These are phyloP conservation scores for Macrophomina tecta DNA, from an alignment of 2,329 filamentous ascomycete species.

Conservation along the genomic window DNA sequence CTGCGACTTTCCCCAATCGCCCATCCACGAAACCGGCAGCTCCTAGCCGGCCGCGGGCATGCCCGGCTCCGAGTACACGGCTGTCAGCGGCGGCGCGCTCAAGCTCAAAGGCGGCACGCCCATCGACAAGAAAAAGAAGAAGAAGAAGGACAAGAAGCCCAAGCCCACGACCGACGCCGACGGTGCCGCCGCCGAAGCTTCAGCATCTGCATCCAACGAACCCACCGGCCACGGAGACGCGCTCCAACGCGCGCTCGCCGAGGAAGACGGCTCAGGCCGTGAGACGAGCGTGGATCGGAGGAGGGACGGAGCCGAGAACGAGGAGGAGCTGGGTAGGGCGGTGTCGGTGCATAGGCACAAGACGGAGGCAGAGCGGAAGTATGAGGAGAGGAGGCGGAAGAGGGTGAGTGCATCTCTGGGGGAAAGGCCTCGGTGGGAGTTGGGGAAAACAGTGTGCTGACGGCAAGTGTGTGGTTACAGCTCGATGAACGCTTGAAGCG, in stretches of 20 bases:
- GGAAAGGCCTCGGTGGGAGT: neutral
- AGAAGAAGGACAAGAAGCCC: slow-evolving; percentile 54
- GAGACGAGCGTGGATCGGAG: neutral
- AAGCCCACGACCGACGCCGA: slow-evolving; percentile 27
- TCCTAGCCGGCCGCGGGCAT: neutral
- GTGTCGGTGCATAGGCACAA: slow-evolving; percentile 55
- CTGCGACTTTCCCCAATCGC: neutral
- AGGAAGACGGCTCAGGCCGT: slow-evolving; percentile 32
- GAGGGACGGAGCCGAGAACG: slow-evolving; percentile 18
- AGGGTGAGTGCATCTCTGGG: slow-evolving; percentile 62
- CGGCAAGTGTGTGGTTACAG: slow-evolving; percentile 50
- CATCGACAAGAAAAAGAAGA: slow-evolving; percentile 71
- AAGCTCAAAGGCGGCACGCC: slow-evolving; percentile 78
- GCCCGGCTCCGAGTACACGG: slow-evolving; percentile 26
- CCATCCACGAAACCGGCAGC: neutral
- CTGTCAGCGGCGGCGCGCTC: slow-evolving; percentile 72
- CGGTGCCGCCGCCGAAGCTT: slow-evolving; percentile 29
- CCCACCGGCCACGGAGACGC: neutral
- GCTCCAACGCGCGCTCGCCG: slow-evolving; percentile 33
- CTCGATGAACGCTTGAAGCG: slow-evolving; percentile 80
- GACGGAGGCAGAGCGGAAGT: slow-evolving; percentile 81
- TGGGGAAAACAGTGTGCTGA: slow-evolving; percentile 8
- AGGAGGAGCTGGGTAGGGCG: slow-evolving; percentile 35
- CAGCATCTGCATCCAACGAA: slow-evolving; percentile 20
- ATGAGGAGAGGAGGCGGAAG: slow-evolving; percentile 82